A percentile compares a stretch with the other conserved stretches of the same genome.
These are phyloP conservation scores for Chenopodium formosanum DNA, from an alignment of 148 eudicot genomes.

Conservation along the genomic window DNA sequence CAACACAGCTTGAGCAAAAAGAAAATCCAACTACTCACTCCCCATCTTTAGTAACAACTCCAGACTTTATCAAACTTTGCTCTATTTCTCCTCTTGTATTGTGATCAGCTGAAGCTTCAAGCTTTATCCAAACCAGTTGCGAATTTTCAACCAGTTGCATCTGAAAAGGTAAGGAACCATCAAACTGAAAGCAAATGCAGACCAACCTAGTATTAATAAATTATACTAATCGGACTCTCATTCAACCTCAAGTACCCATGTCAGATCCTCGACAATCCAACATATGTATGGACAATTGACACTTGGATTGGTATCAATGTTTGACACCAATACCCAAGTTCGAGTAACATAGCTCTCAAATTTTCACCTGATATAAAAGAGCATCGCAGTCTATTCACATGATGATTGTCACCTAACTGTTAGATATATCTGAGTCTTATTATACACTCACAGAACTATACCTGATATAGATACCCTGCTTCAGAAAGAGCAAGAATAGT, in stretches of 20 bases:
- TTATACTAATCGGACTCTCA: not conserved
- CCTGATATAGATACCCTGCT: constrained; percentile 70
- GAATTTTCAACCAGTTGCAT: constrained; percentile 65
- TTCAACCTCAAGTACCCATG: not conserved
- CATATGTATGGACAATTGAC: not conserved
- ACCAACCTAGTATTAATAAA: not conserved
- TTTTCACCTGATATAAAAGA: not conserved
- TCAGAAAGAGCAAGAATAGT: constrained; percentile 83
- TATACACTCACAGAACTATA: constrained; percentile 13
- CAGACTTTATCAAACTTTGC: constrained; percentile 45
- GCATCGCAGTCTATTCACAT: not conserved
- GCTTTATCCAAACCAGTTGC: constrained; percentile 66
- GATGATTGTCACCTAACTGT: not conserved
- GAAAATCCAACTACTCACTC: constrained; percentile 52
- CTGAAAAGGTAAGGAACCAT: constrained; percentile 33
- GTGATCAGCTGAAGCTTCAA: constrained; percentile 31
- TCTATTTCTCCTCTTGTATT: constrained; percentile 21
- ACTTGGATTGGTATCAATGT: not conserved
- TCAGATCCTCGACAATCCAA: not conserved
- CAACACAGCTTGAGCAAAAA: not conserved
- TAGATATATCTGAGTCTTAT: not conserved
- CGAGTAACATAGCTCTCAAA: not conserved
- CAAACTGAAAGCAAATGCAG: not conserved
- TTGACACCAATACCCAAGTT: not conserved
- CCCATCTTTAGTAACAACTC: constrained; percentile 54